Evolutionary conservation across 2,329 filamentous ascomycete species (phyloP), one percentile per base, ranked within the genome.

Genomic region (Ilyonectria mors-panacis): DNA sequence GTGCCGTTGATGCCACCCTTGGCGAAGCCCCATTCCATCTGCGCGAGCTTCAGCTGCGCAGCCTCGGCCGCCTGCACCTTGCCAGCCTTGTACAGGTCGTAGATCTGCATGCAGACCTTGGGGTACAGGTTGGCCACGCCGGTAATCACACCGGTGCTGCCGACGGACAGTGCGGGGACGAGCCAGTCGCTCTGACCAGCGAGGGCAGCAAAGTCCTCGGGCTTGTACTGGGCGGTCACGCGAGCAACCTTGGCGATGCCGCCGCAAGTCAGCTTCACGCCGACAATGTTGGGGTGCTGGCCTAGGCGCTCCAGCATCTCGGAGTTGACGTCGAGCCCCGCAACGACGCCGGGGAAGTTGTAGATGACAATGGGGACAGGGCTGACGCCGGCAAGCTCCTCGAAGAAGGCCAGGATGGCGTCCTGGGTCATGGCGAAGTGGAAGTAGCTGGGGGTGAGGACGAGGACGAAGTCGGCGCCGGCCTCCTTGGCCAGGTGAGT

Each of bases 101-200:
- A 87, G 33, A 86, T 81, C 47, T 81, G 78, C 55, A 88, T 78
- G 73, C 84, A 87, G n/a, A 86, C 85, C 78, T 85, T 86, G 15
- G 89, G 89, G 68, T 87, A 90, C 12, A 91, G 78, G 74, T 92
- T 92, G 33, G 85, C 90, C 63, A 91, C 86, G 9, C 89, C 90
- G 1, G 89, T 88, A 68, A 92, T 88, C 65, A 86, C 88, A 10
- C 90, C 90, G 2, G 85, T 85, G 21, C 86, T 86, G 12, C 90
- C 89, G 9, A 87, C 85, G 2, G 85, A 83, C 60, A 92, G 76
- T 0, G 87, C 88, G 4, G 88, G 89, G 42, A 91, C 81, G 26
- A 94, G 79, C 81, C 93, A 94, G 75, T 94, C 92, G 6, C 88
- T 90, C 82, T 94, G 92, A 0, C 93, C 93, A 2, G 91, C 92